Evolutionary conservation across 139 green algal species (phyloP).

Genomic region (Tetradesmus obliquus): DNA sequence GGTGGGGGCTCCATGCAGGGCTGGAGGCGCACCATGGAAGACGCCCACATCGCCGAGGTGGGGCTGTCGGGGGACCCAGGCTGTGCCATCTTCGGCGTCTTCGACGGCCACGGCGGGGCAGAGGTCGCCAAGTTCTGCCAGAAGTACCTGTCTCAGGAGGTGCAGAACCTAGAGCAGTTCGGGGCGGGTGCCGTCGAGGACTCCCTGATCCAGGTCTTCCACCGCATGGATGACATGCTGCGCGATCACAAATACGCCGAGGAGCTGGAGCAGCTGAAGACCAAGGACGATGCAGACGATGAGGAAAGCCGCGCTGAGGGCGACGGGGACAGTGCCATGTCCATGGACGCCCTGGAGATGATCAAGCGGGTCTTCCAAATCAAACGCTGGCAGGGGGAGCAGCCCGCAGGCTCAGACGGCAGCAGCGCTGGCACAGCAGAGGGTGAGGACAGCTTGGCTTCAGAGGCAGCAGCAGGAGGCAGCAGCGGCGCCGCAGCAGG

Average conservation of each 20-base stretch:
- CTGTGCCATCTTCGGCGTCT: slow-evolving; percentile 85
- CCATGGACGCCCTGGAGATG: slow-evolving; percentile 70
- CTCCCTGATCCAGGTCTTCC: slow-evolving; percentile 78
- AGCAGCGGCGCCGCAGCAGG: not conserved
- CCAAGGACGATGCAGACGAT: slow-evolving; percentile 59
- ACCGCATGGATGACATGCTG: slow-evolving; percentile 85
- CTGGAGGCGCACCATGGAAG: slow-evolving; percentile 85
- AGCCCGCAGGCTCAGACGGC: not conserved
- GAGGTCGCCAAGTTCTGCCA: slow-evolving; percentile 93
- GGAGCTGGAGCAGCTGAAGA: slow-evolving; percentile 72
- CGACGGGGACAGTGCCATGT: slow-evolving; percentile 48
- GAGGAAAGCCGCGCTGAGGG: slow-evolving; percentile 44
- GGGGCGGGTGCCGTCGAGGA: slow-evolving; percentile 69
- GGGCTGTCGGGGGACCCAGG: not conserved
- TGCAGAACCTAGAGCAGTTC: slow-evolving; percentile 72
- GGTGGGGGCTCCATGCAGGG: slow-evolving; percentile 88
- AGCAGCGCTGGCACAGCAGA: slow-evolving; percentile 14
- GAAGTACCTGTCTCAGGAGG: slow-evolving; percentile 80
- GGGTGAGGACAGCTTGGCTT: slow-evolving; percentile 15
- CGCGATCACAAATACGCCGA: slow-evolving; percentile 65
- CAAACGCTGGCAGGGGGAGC: slow-evolving; percentile 62
- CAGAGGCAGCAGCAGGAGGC: not conserved
- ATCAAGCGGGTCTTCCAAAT: slow-evolving; percentile 71
- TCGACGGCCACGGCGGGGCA: slow-evolving; percentile 88
- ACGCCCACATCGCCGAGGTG: slow-evolving; percentile 77